Evolutionary conservation across 1,139 yeast species (phyloP).

Genomic region (Kurtzmaniella quercitrusa): DNA sequence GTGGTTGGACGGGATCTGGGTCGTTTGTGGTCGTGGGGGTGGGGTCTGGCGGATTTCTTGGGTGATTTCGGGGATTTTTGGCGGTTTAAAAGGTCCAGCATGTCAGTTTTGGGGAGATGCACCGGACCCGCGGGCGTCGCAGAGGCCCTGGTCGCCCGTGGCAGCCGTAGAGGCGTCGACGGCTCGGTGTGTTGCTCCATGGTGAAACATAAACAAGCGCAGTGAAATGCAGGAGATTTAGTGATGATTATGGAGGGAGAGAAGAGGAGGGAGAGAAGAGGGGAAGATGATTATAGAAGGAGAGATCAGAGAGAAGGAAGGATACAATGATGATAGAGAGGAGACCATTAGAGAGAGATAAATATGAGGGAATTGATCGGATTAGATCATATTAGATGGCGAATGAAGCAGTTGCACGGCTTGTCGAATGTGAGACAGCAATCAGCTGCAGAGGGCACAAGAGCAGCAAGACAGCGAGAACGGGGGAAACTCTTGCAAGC

Average conservation of each 20-base stretch:
- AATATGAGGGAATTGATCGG: no score
- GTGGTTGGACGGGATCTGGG: slow-evolving; percentile 8
- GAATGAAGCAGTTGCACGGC: no score
- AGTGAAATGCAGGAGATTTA: no score
- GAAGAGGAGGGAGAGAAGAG: neutral
- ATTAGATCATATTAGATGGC: no score
- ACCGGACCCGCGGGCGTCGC: slow-evolving; percentile 2
- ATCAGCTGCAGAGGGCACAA: no score
- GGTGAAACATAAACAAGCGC: slow-evolving; percentile 1
- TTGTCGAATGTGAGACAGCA: no score
- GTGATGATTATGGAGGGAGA: no score
- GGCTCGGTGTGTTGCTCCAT: slow-evolving; percentile 22
- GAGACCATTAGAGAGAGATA: no score
- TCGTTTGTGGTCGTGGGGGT: neutral
- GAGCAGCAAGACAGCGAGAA: no score
- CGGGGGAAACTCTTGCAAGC: no score
- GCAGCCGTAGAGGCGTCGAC: slow-evolving; percentile 22
- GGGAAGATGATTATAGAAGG: no score
- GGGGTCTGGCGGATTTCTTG: neutral
- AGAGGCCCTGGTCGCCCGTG: neutral
- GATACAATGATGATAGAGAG: no score
- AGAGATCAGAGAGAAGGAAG: neutral
- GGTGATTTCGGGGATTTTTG: neutral
- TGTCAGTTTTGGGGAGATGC: slow-evolving; percentile 6
- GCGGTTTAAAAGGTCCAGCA: slow-evolving; percentile 3